phyloP scores from a whole-genome alignment of 164 flowering plant genomes.

The Chimonanthus praecox region DNA sequence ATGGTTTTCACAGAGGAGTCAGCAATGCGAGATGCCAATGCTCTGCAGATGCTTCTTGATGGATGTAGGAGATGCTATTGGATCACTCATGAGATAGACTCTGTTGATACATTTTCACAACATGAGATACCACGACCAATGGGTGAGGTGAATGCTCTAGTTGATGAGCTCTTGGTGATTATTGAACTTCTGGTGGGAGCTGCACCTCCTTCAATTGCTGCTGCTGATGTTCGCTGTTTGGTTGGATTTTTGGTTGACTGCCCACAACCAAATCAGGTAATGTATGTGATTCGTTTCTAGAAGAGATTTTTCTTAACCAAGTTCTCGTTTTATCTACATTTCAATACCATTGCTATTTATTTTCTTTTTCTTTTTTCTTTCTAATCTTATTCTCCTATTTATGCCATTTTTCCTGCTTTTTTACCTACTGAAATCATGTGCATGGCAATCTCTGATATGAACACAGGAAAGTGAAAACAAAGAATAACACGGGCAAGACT shows the following conservation, averaged over 20 bases:
- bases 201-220: constrained; percentile 75
- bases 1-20: constrained; percentile 97
- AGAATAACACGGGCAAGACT: too few relatives aligned
- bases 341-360: too few relatives aligned
- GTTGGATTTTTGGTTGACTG: constrained; percentile 90
- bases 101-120: constrained; percentile 64
- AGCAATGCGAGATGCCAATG: constrained; percentile 95
- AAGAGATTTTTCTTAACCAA: neutral
- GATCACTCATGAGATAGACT: constrained; percentile 76
- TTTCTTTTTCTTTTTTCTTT: too few relatives aligned
- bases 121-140: constrained; percentile 55
- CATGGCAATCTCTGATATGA: too few relatives aligned
- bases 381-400: too few relatives aligned
- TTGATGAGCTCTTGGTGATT: constrained; percentile 90
- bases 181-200: constrained; percentile 84
- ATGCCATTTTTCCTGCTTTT: too few relatives aligned
- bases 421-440: too few relatives aligned
- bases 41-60: constrained; percentile 97
- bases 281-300: constrained; percentile 4
- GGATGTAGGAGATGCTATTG: constrained; percentile 97
- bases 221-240: constrained; percentile 68
- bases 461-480: too few relatives aligned
- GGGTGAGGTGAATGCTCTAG: constrained; percentile 95
- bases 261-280: constrained; percentile 95
- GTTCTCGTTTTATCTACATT: too few relatives aligned